Evolutionary conservation across 305 asterid genomes (phyloP).

Genomic region (Solanum hybrid): DNA sequence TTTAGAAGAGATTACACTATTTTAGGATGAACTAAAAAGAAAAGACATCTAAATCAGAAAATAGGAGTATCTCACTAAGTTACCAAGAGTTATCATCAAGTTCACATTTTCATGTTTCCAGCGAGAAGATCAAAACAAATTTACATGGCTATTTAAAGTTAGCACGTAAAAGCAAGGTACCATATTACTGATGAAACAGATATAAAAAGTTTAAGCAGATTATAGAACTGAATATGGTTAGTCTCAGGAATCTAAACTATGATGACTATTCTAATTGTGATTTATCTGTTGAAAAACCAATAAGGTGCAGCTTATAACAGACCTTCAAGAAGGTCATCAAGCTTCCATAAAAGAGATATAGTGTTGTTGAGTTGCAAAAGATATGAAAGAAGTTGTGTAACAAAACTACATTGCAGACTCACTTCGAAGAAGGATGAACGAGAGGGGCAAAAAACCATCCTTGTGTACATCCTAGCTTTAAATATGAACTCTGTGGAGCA

Average conservation of each 20-base stretch:
- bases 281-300: not conserved
- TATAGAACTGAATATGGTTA: not conserved
- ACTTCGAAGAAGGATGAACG: conserved; percentile 54
- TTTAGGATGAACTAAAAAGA: not conserved
- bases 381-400: not conserved
- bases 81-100: not conserved
- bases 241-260: not conserved
- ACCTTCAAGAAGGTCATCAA: not conserved
- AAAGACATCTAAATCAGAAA: not conserved
- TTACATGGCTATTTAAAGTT: not conserved
- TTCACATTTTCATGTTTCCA: not conserved
- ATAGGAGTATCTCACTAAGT: not conserved
- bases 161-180: not conserved
- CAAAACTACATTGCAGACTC: conserved; percentile 5
- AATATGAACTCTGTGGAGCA: conserved; percentile 53
- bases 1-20: not conserved
- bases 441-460: conserved; percentile 75
- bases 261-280: not conserved
- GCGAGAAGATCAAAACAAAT: not conserved
- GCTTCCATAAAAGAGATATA: not conserved
- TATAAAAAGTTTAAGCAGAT: not conserved
- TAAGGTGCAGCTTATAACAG: not conserved
- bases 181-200: not conserved
- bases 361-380: not conserved
- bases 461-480: conserved; percentile 65